Evolutionary conservation across 1,284 basidiomycete species (phyloP), one percentile per base, ranked within the genome.

Genomic region (Phellopilus nigrolimitatus): DNA sequence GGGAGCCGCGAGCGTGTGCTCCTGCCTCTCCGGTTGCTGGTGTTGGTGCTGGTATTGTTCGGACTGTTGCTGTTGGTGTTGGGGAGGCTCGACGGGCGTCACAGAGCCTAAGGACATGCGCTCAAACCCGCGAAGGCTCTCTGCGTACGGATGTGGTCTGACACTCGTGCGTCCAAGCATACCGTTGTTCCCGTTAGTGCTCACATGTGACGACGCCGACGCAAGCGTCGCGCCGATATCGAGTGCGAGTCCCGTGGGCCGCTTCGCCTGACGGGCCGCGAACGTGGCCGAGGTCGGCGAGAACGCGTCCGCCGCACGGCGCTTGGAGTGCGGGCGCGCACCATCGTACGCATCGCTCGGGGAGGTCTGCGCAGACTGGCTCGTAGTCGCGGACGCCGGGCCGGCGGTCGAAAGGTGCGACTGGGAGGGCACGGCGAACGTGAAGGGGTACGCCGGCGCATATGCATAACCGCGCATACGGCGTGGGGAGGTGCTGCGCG

Each of bases 301-400:
- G 68, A 93, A 92, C 2, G 88, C 89, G 38, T 80, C 79, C 13
- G 74, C 74, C 2, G 89, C 87, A 1, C 80, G 73, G 24, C 87
- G 81, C 61, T 89, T 89, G 33, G 71, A 69, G 4, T 39, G 63
- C 22, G 62, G 61, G 24, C 68, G 66, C 13, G 69, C 65, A 17
- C 60, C 58, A 39, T 38, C 30, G 12, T 42, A 28, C 19, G n/a
- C 21, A 13, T 15, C 42, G 33, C 41, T 43, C 17, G 40, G 48
- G n/a, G 42, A 49, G 3, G 47, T 22, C 12, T 45, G 36, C n/a
- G 36, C 13, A 5, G 37, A 40, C 17, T 45, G 42, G 15, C 33
- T 37, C 40, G 25, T 25, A 22, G 15, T 28, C 27, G 22, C 24
- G 21, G n/a, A n/a, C n/a, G n/a, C n/a, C n/a, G n/a, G n/a, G n/a